Evolutionary conservation across 345 rosid species (phyloP), one percentile per base, ranked within the genome.

Genomic region (Eucalyptus globulus): DNA sequence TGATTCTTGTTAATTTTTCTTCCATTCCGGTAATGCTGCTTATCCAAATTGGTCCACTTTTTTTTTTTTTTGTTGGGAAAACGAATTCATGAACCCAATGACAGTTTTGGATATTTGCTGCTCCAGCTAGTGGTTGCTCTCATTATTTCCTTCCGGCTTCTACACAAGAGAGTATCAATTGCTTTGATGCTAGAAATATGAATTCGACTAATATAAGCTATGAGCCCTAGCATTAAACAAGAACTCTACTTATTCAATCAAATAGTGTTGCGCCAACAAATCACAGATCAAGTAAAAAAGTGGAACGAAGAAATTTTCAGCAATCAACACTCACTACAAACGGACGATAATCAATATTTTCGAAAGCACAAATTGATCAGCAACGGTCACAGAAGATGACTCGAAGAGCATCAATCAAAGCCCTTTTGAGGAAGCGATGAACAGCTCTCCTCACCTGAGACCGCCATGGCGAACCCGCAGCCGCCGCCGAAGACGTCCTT

Each of bases 391-490:
- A 9, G 26, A 21, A 53, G 58, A 53, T 21, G 58, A 8, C 58
- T 53, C 83, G 47, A 21, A 40, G 24, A 76, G 83, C 47, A 76
- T 76, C 47, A 11, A 76, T 40, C 15, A 21, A 21, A 76, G 15
- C 27, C 83, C 13, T 29, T 2, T 6, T 37, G 83, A 44, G 83
- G 47, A 21, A 37, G 29, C 47, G 83, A 43, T 40, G 67, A 76
- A 11, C 83, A 11, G 24, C 83, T 21, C 4, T 60, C 67, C 22
- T 76, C 83, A 97, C 99, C 98, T 93, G 98, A 97, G 91, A 95
- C 92, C 86, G 97, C 97, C 93, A 97, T 94, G 50, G 97, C 97
- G 88, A 97, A 96, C 86, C 99, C 99, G 90, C 98, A 97, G 76
- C 99, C 98, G 16, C 98, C 97, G 45, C 97, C 94, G 45, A 94